Percentiles rank a stretch among this genome's conserved stretches.
Conservation (phyloP, 1,284 basidiomycete genomes). For the Austroboletus niveus region DNA sequence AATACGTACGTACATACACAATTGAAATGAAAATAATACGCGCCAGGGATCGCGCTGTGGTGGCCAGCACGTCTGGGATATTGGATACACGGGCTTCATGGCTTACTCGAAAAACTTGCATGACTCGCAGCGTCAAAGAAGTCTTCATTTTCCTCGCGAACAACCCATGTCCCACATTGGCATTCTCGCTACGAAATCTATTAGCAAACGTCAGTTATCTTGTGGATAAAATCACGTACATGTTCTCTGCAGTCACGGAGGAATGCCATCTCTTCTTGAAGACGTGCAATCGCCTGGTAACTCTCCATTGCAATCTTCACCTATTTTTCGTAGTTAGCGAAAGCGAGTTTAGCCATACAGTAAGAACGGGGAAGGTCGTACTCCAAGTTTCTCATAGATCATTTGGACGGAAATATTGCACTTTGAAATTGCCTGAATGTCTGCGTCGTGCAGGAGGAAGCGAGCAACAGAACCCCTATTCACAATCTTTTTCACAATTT, state of each 20-base stretch:
- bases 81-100: too few species aligned
- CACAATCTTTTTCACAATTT: constrained; percentile 9
- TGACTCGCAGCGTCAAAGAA: not conserved
- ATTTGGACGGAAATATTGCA: constrained; percentile 11
- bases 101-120: too few species aligned
- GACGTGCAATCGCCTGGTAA: constrained; percentile 4
- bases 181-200: not conserved
- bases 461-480: constrained; percentile 3
- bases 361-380: not conserved
- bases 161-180: not conserved
- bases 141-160: not conserved
- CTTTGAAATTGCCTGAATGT: constrained; percentile 10
- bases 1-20: too few species aligned
- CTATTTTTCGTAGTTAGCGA: not conserved
- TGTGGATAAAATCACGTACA: not conserved
- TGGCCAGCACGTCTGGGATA: too few species aligned
- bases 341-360: not conserved
- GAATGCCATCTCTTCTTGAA: constrained; percentile 11
- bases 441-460: constrained; percentile 12
- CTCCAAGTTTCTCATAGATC: constrained; percentile 13
- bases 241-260: not conserved
- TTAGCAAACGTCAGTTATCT: not conserved
- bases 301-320: constrained; percentile 8
- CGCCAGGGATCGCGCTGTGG: too few species aligned
- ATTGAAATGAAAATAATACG: too few species aligned